These are phyloP conservation scores for Curvularia sp. DNA, from an alignment of 2,329 filamentous ascomycete species.

Conservation along the genomic window DNA sequence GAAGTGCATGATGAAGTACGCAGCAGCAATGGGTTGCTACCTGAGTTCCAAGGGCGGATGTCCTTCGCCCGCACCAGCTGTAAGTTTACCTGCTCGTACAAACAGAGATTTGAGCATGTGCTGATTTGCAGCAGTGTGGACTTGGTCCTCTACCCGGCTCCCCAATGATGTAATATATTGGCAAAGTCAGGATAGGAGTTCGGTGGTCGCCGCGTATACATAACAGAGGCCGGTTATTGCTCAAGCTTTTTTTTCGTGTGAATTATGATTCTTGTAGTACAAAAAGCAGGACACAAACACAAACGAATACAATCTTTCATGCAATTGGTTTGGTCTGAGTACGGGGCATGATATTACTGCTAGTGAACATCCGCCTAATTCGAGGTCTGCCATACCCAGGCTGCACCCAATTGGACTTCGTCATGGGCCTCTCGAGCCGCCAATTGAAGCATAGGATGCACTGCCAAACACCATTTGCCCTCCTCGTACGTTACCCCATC, in stretches of 20 bases:
- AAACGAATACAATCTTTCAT: background rate
- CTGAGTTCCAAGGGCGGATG: conserved; percentile 26
- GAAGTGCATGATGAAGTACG: conserved; percentile 28
- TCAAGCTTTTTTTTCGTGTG: background rate
- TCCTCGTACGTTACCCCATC: background rate
- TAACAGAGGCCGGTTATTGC: background rate
- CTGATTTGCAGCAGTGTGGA: conserved; percentile 19
- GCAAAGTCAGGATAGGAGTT: background rate
- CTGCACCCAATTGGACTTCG: background rate
- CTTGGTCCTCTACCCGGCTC: conserved; percentile 18
- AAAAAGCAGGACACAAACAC: background rate
- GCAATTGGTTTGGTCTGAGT: background rate
- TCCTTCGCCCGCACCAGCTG: conserved; percentile 27
- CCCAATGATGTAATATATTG: conserved; percentile 4
- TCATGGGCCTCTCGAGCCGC: background rate
- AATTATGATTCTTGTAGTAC: background rate
- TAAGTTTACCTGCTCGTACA: conserved; percentile 4
- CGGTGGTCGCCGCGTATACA: background rate
- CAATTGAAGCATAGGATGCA: background rate
- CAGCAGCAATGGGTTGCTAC: conserved; percentile 26
- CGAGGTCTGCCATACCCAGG: background rate
- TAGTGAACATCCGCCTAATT: background rate
- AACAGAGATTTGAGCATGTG: background rate
- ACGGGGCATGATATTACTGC: background rate
- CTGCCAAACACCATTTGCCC: no score